Percentiles rank a stretch among this genome's conserved stretches.
These are phyloP conservation scores for Lotmaria passim DNA, from an alignment of 208 protist genomes.

Conservation along the genomic window DNA sequence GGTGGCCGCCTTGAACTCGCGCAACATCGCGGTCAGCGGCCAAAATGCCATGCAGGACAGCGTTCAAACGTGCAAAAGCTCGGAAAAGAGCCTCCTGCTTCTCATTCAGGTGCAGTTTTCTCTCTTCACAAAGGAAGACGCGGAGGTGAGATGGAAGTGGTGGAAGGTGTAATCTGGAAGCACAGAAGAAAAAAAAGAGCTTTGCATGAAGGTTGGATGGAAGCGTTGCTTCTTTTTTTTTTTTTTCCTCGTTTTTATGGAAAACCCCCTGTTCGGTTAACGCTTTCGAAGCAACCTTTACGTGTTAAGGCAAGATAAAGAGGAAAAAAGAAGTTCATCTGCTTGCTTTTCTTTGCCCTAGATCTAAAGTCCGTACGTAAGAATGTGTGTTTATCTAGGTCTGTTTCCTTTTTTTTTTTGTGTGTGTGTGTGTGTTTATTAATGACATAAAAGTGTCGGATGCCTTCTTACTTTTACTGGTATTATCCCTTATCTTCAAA, in stretches of 20 bases:
- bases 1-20: background rate
- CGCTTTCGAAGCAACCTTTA: too few relatives aligned
- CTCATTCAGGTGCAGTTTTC: slow-evolving; percentile 63
- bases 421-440: too few relatives aligned
- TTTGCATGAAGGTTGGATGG: too few relatives aligned
- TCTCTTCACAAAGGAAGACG: slow-evolving; percentile 52
- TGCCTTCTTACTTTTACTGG: too few relatives aligned
- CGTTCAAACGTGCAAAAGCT: background rate
- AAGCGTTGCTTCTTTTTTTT: slow-evolving; percentile 14
- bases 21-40: background rate
- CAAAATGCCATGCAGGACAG: background rate
- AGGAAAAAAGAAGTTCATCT: too few relatives aligned
- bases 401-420: background rate
- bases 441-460: too few relatives aligned
- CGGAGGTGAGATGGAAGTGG: slow-evolving; percentile 61
- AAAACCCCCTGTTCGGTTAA: background rate
- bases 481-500: too few relatives aligned
- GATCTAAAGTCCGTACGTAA: too few relatives aligned
- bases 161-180: slow-evolving; percentile 49
- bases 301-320: too few relatives aligned
- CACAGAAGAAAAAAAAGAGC: background rate
- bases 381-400: too few relatives aligned
- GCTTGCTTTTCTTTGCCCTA: too few relatives aligned
- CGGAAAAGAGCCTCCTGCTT: slow-evolving; percentile 45
- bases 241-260: too few relatives aligned